phyloP scores from a whole-genome alignment of 169 alveolate species.

The Cryptosporidium ubiquitum region DNA sequence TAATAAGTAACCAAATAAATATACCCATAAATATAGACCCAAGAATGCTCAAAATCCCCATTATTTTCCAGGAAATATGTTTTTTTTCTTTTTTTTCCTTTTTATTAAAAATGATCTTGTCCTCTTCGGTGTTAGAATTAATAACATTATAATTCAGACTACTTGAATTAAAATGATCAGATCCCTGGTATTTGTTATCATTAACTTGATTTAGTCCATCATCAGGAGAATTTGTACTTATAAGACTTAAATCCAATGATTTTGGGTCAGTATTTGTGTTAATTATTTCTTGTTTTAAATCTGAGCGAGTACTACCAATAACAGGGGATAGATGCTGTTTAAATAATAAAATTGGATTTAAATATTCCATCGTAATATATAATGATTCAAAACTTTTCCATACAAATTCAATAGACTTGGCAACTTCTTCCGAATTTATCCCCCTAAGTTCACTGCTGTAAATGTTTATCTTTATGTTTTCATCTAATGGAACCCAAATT shows the following conservation, averaged over 20 bases:
- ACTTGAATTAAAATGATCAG: background rate
- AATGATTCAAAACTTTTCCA: conserved; percentile 59
- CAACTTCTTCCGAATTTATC: conserved; percentile 27
- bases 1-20: conserved; percentile 21
- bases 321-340: conserved; percentile 63
- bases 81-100: background rate
- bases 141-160: background rate
- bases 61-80: background rate
- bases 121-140: background rate
- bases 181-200: background rate
- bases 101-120: background rate
- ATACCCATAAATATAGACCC: conserved; percentile 33
- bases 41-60: conserved; percentile 17
- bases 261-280: background rate
- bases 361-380: conserved; percentile 51
- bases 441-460: conserved; percentile 51
- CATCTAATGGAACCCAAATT: conserved; percentile 51
- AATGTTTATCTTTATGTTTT: conserved; percentile 25
- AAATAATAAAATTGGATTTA: conserved; percentile 32
- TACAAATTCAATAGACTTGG: conserved; percentile 23
- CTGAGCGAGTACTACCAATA: background rate
- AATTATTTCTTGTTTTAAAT: conserved; percentile 1
- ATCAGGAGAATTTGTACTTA: background rate
- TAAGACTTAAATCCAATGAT: conserved; percentile 16
- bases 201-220: background rate